phyloP scores from a whole-genome alignment of 2,329 filamentous ascomycete genomes.

The Colletotrichum truncatum region DNA sequence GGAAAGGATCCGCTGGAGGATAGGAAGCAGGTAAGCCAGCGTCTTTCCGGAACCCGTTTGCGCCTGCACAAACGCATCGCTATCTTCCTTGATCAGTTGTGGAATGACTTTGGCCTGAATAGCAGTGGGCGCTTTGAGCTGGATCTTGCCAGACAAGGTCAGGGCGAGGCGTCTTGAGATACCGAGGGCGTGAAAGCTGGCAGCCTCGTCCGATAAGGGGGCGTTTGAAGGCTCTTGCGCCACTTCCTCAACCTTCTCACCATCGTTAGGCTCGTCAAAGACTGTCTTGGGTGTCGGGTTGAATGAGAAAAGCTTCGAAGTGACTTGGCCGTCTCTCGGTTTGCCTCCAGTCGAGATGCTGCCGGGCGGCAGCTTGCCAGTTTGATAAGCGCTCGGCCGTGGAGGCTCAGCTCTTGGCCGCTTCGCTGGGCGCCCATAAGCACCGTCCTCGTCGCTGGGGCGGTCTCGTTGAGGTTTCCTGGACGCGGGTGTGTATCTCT shows the following conservation, averaged over 20 bases:
- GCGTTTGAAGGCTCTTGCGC: constrained; percentile 86
- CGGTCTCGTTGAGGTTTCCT: constrained; percentile 32
- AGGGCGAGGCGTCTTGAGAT: constrained; percentile 82
- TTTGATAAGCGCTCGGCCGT: constrained; percentile 41
- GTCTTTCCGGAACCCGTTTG: constrained; percentile 99
- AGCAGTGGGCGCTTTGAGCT: constrained; percentile 89
- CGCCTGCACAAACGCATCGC: constrained; percentile 94
- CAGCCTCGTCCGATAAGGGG: constrained; percentile 82
- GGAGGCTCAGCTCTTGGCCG: constrained; percentile 50
- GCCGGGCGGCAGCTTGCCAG: constrained; percentile 46
- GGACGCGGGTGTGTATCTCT: constrained; percentile 19
- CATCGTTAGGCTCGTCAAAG: constrained; percentile 57
- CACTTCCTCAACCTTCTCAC: constrained; percentile 51
- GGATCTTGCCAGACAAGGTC: constrained; percentile 85
- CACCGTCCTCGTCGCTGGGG: constrained; percentile 39
- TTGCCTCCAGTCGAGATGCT: constrained; percentile 39
- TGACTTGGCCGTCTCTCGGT: constrained; percentile 63
- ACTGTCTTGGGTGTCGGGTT: constrained; percentile 80
- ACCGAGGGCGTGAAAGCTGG: constrained; percentile 87
- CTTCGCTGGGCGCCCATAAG: constrained; percentile 50
- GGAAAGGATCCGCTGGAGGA: constrained; percentile 87
- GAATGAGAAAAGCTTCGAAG: constrained; percentile 91
- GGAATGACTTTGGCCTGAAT: constrained; percentile 93
- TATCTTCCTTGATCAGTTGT: constrained; percentile 80
- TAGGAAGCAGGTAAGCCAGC: constrained; percentile 90